These are phyloP conservation scores for Kentomonas sorsogonicus DNA, from an alignment of 208 protist species.

Conservation along the genomic window DNA sequence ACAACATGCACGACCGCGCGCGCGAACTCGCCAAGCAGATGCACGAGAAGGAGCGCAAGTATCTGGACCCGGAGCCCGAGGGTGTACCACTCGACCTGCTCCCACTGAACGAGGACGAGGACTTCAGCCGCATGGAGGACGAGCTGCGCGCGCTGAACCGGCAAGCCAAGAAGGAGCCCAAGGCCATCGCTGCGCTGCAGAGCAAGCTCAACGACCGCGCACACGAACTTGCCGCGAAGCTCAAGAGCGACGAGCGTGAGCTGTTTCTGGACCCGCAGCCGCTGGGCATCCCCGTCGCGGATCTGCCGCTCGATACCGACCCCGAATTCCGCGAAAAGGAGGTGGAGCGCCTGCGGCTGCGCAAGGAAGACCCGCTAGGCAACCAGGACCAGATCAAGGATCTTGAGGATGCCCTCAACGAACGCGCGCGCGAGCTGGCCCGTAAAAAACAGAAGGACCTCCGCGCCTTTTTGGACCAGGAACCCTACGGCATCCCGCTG, in stretches of 20 bases:
- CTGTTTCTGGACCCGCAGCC: constrained; percentile 61
- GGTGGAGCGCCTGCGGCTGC: constrained; percentile 44
- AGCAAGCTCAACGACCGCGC: constrained; percentile 45
- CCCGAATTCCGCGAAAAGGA: constrained; percentile 49
- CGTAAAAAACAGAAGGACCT: constrained; percentile 23
- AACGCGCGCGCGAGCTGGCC: constrained; percentile 50
- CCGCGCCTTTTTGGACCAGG: constrained; percentile 53
- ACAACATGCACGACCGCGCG: constrained; percentile 58
- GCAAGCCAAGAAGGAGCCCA: constrained; percentile 30
- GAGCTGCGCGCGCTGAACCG: constrained; percentile 48
- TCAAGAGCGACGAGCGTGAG: constrained; percentile 66
- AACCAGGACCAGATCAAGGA: constrained; percentile 34
- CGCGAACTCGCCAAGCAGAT: constrained; percentile 26
- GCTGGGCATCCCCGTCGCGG: constrained; percentile 40
- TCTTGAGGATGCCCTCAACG: constrained; percentile 61
- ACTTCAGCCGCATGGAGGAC: constrained; percentile 41
- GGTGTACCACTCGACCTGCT: constrained; percentile 48
- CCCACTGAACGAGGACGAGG: constrained; percentile 38
- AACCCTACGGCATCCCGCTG: constrained; percentile 62
- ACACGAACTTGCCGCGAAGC: constrained; percentile 51
- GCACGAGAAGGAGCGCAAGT: constrained; percentile 40
- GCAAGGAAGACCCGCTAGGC: constrained; percentile 34
- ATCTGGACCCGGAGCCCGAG: constrained; percentile 38
- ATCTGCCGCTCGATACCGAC: constrained; percentile 66
- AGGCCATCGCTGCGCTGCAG: constrained; percentile 43